Conservation (phyloP, 768 basidiomycete species). For the Pleurotus djamor region DNA sequence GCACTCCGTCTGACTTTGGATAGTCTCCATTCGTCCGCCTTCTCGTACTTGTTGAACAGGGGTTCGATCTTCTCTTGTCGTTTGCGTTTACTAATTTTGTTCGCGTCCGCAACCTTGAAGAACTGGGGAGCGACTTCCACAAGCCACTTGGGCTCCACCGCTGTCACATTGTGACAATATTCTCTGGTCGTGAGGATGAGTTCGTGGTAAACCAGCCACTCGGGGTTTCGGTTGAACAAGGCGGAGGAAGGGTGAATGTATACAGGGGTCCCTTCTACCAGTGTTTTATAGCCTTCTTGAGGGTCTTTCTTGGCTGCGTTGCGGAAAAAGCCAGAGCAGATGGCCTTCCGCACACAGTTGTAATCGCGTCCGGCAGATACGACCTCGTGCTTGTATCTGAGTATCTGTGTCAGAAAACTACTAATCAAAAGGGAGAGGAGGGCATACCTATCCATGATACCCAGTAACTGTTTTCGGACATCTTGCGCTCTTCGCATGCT, state of each 20-base stretch:
- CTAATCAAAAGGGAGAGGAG: not conserved
- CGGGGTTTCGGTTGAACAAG: slow-evolving; percentile 94
- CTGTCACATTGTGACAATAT: slow-evolving; percentile 91
- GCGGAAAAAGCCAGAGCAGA: slow-evolving; percentile 97
- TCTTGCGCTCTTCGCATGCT: slow-evolving; percentile 98
- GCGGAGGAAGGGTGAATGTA: slow-evolving; percentile 98
- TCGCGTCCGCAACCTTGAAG: slow-evolving; percentile 97
- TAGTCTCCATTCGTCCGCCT: slow-evolving; percentile 91
- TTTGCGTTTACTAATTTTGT: slow-evolving; percentile 97
- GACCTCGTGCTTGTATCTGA: slow-evolving; percentile 95
- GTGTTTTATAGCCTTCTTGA: slow-evolving; percentile 97
- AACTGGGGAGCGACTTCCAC: slow-evolving; percentile 98
- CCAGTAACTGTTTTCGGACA: slow-evolving; percentile 94
- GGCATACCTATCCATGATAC: slow-evolving; percentile 94
- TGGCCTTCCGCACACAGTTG: slow-evolving; percentile 91
- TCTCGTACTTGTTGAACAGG: slow-evolving; percentile 93
- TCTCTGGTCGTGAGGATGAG: slow-evolving; percentile 95
- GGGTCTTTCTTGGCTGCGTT: slow-evolving; percentile 99
- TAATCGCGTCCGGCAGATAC: slow-evolving; percentile 90
- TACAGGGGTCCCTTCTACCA: slow-evolving; percentile 97
- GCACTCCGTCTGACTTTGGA: slow-evolving; percentile 92
- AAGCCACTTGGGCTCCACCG: slow-evolving; percentile 97
- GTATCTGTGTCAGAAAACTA: slow-evolving; percentile 8
- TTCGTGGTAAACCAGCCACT: slow-evolving; percentile 97
- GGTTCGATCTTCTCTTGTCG: slow-evolving; percentile 97